Conservation (phyloP, 2,329 filamentous ascomycete species). For the Penicillium sp. region DNA sequence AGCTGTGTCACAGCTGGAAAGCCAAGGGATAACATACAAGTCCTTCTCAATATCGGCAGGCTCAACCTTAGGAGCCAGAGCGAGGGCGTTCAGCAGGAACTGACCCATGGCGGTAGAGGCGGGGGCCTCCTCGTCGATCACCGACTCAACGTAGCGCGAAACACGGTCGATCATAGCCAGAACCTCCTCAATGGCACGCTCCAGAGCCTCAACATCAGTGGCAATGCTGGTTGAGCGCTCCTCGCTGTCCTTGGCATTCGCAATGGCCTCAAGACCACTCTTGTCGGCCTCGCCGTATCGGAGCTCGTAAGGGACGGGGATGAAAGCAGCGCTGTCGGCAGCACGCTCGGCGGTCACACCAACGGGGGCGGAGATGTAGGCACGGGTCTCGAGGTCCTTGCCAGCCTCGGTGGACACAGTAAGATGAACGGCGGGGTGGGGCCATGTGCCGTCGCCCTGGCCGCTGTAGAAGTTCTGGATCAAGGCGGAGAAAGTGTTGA, state of each 20-base stretch:
- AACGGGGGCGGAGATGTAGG: conserved; percentile 94
- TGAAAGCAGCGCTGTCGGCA: conserved; percentile 94
- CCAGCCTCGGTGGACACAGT: conserved; percentile 91
- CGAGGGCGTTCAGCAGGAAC: conserved; percentile 91
- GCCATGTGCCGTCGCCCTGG: conserved; percentile 95
- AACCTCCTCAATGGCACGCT: conserved; percentile 84
- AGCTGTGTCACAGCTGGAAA: conserved; percentile 1
- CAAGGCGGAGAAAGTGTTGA: conserved; percentile 97
- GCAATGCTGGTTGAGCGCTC: conserved; percentile 72
- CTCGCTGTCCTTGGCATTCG: conserved; percentile 78
- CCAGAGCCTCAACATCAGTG: conserved; percentile 87
- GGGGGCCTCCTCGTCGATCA: conserved; percentile 84
- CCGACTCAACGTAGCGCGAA: conserved; percentile 87
- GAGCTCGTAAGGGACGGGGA: conserved; percentile 94
- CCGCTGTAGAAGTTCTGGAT: conserved; percentile 99
- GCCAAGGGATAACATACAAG: conserved; percentile 63
- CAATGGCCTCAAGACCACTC: conserved; percentile 80
- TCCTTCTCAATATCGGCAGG: conserved; percentile 88
- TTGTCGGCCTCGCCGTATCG: conserved; percentile 81
- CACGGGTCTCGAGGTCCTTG: conserved; percentile 83
- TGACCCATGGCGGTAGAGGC: conserved; percentile 92
- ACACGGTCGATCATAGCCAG: conserved; percentile 89
- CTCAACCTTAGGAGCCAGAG: conserved; percentile 93
- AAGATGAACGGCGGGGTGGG: conserved; percentile 95
- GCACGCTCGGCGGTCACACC: conserved; percentile 94